Base-by-base conservation (phyloP, 768 basidiomycete species). In the Coprinopsis sp. region DNA sequence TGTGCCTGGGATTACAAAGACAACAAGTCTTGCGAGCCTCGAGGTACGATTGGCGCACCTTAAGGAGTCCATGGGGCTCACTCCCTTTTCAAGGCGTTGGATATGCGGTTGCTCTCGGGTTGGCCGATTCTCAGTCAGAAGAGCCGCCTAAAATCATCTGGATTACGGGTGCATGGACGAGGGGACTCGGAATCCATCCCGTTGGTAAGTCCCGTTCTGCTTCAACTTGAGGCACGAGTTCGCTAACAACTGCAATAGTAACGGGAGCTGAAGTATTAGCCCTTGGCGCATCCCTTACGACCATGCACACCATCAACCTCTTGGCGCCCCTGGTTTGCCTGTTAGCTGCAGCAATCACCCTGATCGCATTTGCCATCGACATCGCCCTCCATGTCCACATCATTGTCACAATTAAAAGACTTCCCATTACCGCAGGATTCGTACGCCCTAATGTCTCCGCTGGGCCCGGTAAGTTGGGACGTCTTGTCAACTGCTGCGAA, bases 361-460 rank as follows among this genome's bases (percentile, higher is more conserved):
- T 88, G 44, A 78, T 89, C 50, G 81, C 86, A 1, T 87, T 91
- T 56, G 76, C 78, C 29, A 78, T 86, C 61, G 86, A 91, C 61
- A 82, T 90, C 51, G 83, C 85, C 8, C 76, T 91, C 25, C 47
- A 49, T 21, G 31, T 49, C 4, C 47, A 37, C 22, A 28, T 49
- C n/a, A 13, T 11, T 14, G 30, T 28, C 14, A 18, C 33, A n/a
- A 34, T 49, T 30, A 28, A 30, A 6, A 29, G 29, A 8, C 16
- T 22, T 19, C 21, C 21, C 16, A 22, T 39, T 10, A 6, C 38
- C 38, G 16, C 27, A 5, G 10, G 27, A 39, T 5, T 33, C n/a
- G 24, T 10, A 21, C 28, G 41, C 6, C 12, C 37, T 13, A 28
- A 23, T 21, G 19, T 43, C 10, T 41, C 47, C 5, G 39, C 47